A percentile compares a stretch with the other conserved stretches of the same genome.
These are phyloP conservation scores for Rhipidocladum racemiflorum DNA, from an alignment of 176 grass and related monocot species.

Conservation along the genomic window DNA sequence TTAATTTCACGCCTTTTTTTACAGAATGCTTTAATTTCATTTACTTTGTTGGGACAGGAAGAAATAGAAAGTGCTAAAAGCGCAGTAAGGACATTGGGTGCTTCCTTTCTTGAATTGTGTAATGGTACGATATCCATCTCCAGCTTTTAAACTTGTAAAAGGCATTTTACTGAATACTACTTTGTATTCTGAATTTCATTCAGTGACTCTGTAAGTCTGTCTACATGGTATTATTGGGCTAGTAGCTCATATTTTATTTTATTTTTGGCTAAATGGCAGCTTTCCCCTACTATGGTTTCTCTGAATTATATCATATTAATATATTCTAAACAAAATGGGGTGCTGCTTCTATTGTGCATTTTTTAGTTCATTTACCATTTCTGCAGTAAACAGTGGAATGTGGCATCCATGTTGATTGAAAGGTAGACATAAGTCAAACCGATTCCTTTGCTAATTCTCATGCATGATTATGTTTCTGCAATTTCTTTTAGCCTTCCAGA, in stretches of 20 bases:
- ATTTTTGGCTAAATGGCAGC: background rate
- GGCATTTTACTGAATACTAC: background rate
- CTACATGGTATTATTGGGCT: background rate
- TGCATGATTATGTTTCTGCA: background rate
- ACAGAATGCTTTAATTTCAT: background rate
- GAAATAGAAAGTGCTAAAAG: conserved; percentile 66
- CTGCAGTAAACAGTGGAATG: background rate
- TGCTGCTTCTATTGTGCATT: background rate
- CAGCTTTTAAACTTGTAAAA: background rate
- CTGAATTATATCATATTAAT: background rate
- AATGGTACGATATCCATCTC: conserved; percentile 39
- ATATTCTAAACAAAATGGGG: background rate
- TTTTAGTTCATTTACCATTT: background rate
- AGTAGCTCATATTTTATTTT: background rate
- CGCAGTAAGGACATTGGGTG: conserved; percentile 63
- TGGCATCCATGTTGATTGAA: background rate
- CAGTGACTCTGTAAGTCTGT: background rate
- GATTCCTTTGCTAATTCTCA: background rate
- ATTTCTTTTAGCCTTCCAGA: conserved; percentile 3
- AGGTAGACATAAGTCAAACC: background rate
- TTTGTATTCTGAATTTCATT: background rate
- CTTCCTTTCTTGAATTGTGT: conserved; percentile 55
- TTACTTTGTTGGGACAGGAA: conserved; percentile 46
- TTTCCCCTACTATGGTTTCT: background rate
- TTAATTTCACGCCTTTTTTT: background rate